Evolutionary conservation across 1,139 yeast genomes (phyloP).

Genomic region (Arxiozyma bovina): DNA sequence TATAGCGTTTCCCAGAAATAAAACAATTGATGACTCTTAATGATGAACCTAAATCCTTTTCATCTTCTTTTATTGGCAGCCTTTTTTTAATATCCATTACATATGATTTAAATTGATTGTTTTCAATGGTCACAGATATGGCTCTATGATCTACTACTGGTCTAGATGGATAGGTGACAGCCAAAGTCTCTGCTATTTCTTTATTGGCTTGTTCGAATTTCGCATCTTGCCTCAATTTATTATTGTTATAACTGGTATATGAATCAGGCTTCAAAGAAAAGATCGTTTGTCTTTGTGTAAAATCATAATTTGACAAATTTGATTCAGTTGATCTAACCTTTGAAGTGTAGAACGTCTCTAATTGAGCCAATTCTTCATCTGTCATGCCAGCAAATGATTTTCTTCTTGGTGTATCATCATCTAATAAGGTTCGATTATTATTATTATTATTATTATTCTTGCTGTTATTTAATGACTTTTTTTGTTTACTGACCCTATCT

Average conservation of each 20-base stretch:
- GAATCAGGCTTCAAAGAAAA: conserved; percentile 6
- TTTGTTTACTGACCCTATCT: conserved; percentile 18
- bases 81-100: conserved; percentile 11
- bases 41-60: conserved; percentile 27
- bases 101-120: conserved; percentile 33
- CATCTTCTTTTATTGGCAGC: conserved; percentile 22
- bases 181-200: conserved; percentile 17
- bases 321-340: conserved; percentile 23
- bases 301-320: conserved; percentile 29
- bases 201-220: conserved; percentile 4
- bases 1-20: conserved; percentile 54
- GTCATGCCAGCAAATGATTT: conserved; percentile 58
- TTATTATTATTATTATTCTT: background rate
- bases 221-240: conserved; percentile 6
- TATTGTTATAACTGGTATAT: background rate
- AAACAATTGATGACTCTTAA: conserved; percentile 48
- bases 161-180: conserved; percentile 40
- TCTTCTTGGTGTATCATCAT: conserved; percentile 29
- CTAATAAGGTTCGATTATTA: background rate
- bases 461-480: background rate
- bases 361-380: conserved; percentile 50
- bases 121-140: conserved; percentile 40
- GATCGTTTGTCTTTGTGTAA: conserved; percentile 22
- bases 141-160: conserved; percentile 47
- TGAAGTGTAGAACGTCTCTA: conserved; percentile 46